Evolutionary conservation across 2,329 filamentous ascomycete genomes (phyloP).

Genomic region (Nothophaeocryptopus gaeumannii): DNA sequence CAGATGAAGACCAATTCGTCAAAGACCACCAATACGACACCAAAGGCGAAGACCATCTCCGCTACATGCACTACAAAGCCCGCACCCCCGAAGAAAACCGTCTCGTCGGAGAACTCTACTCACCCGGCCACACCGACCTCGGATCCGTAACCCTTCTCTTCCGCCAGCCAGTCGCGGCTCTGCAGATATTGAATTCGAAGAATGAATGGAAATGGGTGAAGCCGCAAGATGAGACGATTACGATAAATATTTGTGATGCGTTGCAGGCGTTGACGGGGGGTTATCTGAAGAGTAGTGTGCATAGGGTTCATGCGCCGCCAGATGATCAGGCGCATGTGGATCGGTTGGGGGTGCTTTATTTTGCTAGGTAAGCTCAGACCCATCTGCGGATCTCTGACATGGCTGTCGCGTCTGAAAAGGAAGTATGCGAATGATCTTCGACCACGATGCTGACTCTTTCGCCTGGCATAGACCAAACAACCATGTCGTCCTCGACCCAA

Average conservation of each 20-base stretch:
- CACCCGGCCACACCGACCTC: constrained; percentile 42
- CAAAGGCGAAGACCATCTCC: constrained; percentile 59
- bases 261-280: constrained; percentile 40
- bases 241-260: constrained; percentile 42
- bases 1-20: constrained; percentile 56
- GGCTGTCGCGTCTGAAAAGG: too few species aligned
- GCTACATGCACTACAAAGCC: constrained; percentile 36
- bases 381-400: too few species aligned
- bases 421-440: too few species aligned
- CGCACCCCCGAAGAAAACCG: constrained; percentile 23
- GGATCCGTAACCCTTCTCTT: constrained; percentile 43
- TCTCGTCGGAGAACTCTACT: constrained; percentile 21
- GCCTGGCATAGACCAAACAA: constrained; percentile 34
- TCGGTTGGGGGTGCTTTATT: constrained; percentile 52
- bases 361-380: constrained; percentile 44
- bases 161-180: constrained; percentile 40
- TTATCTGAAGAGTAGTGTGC: constrained; percentile 49
- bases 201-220: constrained; percentile 42
- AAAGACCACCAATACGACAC: constrained; percentile 57
- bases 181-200: constrained; percentile 38
- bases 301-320: constrained; percentile 50
- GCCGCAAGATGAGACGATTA: constrained; percentile 41
- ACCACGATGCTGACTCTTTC: neutral
- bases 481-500: constrained; percentile 38
- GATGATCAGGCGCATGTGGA: constrained; percentile 49